Conservation (phyloP, 768 basidiomycete species). For the Cyathus striatus region DNA sequence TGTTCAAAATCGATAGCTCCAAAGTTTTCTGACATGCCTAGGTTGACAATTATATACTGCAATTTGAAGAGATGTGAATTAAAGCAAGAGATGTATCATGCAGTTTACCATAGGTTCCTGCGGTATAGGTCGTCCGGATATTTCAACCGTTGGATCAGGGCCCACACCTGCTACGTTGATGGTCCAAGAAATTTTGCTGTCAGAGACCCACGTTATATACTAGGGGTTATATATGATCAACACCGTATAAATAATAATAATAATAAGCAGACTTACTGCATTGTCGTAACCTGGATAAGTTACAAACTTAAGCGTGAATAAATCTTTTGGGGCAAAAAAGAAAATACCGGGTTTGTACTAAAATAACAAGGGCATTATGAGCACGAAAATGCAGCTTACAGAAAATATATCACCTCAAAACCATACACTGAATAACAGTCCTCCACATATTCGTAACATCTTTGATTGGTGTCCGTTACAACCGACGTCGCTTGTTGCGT, state of each 20-base stretch:
- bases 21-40: slow-evolving; percentile 80
- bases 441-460: slow-evolving; percentile 57
- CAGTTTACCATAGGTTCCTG: slow-evolving; percentile 79
- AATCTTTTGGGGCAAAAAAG: slow-evolving; percentile 15
- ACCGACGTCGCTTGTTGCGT: slow-evolving; percentile 77
- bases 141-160: slow-evolving; percentile 50
- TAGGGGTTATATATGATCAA: too few species aligned
- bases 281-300: slow-evolving; percentile 49
- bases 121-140: slow-evolving; percentile 60
- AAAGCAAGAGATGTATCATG: neutral
- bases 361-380: slow-evolving; percentile 1
- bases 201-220: slow-evolving; percentile 82
- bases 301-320: neutral
- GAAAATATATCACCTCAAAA: slow-evolving; percentile 49
- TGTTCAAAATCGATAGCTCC: slow-evolving; percentile 60
- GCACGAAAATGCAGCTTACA: neutral
- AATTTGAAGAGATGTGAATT: slow-evolving; percentile 19
- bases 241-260: too few species aligned
- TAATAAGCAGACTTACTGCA: slow-evolving; percentile 37
- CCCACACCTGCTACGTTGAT: slow-evolving; percentile 61
- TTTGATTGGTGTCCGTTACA: slow-evolving; percentile 59
- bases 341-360: slow-evolving; percentile 33
- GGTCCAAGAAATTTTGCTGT: slow-evolving; percentile 66
- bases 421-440: slow-evolving; percentile 69
- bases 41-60: slow-evolving; percentile 75